Evolutionary conservation across 495 filamentous ascomycete genomes (phyloP).

Genomic region (Cairneyella variabilis): DNA sequence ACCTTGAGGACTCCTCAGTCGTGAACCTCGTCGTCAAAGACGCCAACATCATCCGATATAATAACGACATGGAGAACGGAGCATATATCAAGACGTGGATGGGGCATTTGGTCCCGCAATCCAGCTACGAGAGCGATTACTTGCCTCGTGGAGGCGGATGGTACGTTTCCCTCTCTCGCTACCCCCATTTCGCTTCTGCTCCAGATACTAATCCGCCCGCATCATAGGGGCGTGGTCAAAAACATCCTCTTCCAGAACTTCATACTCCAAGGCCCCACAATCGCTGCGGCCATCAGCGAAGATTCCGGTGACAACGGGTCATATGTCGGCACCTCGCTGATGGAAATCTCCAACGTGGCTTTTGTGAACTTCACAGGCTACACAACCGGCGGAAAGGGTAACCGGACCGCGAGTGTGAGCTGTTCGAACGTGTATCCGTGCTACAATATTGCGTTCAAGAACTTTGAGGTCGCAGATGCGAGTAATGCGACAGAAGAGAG

Average conservation of each 20-base stretch:
- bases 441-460: constrained; percentile 45
- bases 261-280: constrained; percentile 38
- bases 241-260: constrained; percentile 55
- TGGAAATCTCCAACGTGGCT: constrained; percentile 45
- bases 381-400: constrained; percentile 26
- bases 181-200: neutral
- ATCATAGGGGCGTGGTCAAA: constrained; percentile 35
- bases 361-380: constrained; percentile 54
- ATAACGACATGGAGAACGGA: constrained; percentile 45
- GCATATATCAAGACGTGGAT: constrained; percentile 60
- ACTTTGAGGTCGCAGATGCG: constrained; percentile 32
- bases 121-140: constrained; percentile 42
- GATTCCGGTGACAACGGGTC: constrained; percentile 50
- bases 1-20: constrained; percentile 50
- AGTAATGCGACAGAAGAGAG: constrained; percentile 30
- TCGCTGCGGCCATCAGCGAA: constrained; percentile 41
- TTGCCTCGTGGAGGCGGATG: constrained; percentile 49
- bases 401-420: constrained; percentile 36
- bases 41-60: constrained; percentile 42
- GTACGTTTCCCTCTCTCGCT: constrained; percentile 18
- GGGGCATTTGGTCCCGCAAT: constrained; percentile 41
- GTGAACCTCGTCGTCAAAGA: constrained; percentile 43
- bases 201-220: neutral
- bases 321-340: constrained; percentile 42
- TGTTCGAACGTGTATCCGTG: constrained; percentile 45